Base-by-base conservation (phyloP, 257 asterid species). In the Solanum dulcamara region DNA sequence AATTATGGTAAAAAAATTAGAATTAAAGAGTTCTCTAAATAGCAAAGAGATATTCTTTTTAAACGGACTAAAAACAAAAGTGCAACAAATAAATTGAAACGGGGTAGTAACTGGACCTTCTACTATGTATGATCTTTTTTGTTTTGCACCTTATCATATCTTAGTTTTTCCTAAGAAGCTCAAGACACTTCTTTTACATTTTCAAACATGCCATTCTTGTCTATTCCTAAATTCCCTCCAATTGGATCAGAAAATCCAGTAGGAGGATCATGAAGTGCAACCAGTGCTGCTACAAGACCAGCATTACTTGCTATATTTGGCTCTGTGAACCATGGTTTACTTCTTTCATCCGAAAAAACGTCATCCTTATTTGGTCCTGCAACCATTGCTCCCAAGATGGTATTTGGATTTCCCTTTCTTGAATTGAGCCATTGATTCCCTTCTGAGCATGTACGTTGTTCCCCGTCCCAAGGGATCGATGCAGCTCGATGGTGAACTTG, bases 401-500 rank as follows among this genome's bases (percentile, higher is more conserved):
- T 84, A 77, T 90, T 92, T 37, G 93, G 95, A 83, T 92, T 92
- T 10, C n/a, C 35, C 18, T 62, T 74, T 10, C 48, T 26, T 12
- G 89, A 88, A 7, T 86, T n/a, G 55, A 92, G 80, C 88, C 88
- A 92, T 37, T 82, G 48, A 33, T 81, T 80, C 50, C 95, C 95
- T 74, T 92, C 91, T 80, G 75, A 22, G 66, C 94, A 92, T 0
- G 89, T 32, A 85, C 83, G 84, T 84, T 28, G 24, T 55, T 82
- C 84, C 1, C 89, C 85, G 44, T 89, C 91, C 90, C 88, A 88
- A 17, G 92, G 93, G 81, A 93, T 90, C n/a, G 95, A 92, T 85
- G 95, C 92, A 71, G 88, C 94, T 88, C 93, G 87, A 84, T 93
- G 94, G 72, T 89, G 95, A 81, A 90, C 93, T 11, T 89, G 87